phyloP scores from a whole-genome alignment of 129 eudicot species.

The Mikania micrantha region DNA sequence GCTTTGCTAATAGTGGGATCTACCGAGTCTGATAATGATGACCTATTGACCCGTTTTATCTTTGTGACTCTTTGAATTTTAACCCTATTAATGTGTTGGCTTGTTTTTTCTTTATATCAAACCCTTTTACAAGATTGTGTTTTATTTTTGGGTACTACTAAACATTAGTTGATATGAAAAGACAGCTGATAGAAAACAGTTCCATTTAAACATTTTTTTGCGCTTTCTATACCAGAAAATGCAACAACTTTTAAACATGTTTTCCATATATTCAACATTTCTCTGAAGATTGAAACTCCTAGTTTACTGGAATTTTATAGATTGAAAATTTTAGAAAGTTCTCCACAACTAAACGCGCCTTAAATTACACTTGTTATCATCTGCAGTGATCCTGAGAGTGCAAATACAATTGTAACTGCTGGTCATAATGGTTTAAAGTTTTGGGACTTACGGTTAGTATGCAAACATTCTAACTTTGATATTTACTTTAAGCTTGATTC shows the following conservation, averaged over 20 bases:
- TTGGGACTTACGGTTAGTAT: slow-evolving; percentile 89
- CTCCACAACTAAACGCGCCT: background rate
- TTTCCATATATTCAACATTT: background rate
- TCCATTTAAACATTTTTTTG: background rate
- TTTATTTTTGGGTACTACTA: background rate
- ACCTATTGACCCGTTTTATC: background rate
- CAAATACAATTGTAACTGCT: slow-evolving; percentile 63
- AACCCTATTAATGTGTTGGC: background rate
- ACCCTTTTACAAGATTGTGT: background rate
- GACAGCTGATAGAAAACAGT: background rate
- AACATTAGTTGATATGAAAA: background rate
- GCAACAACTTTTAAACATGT: background rate
- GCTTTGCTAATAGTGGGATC: too few species aligned
- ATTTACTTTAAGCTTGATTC: background rate
- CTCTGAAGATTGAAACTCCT: background rate
- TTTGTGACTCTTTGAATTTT: background rate
- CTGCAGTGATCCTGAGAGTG: slow-evolving; percentile 74
- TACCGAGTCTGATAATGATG: too few species aligned
- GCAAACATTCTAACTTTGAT: slow-evolving; percentile 1
- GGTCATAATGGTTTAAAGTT: slow-evolving; percentile 75
- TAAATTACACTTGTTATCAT: background rate
- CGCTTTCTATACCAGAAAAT: background rate
- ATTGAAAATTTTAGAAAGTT: background rate
- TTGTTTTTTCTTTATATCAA: background rate
- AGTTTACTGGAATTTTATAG: background rate